Base-by-base conservation (phyloP, 192 early-diverging fungal species). In the Mortierella alpina region DNA sequence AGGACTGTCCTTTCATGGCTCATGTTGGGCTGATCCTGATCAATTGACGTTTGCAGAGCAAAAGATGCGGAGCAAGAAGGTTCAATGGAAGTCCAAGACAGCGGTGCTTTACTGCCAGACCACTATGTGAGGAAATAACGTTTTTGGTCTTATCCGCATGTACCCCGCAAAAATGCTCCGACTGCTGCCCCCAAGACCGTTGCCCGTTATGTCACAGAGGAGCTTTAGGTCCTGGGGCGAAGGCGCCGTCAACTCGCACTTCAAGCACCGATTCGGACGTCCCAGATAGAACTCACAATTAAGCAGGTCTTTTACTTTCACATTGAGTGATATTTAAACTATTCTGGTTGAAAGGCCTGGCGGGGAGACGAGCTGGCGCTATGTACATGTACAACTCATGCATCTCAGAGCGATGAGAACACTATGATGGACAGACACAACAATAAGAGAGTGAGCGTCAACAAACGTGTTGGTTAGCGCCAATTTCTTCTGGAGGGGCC, bases 211-310 rank as follows among this genome's bases (percentile, higher is more conserved):
- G 73, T 99, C n/a, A 88, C 86, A 53, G 90, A 99, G 84, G 98
- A 99, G 79, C 84, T 99, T 68, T 91, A 97, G 54, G 91, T 93
- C 47, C n/a, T 99, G 98, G 98, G 91, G 88, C 60, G 69, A 86
- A 56, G 91, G 90, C 13, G 97, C 94, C 40, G 98, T 99, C 15
- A 77, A 90, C 41, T 96, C 94, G 7, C 98, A 99, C 83, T 95
- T 95, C 84, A 86, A 88, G 47, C 98, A 99, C 80, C 82, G 89
- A 17, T 86, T 90, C 57, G 87, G 84, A 50, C 93, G 98, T 14
- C 92, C 94, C 14, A n/a, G n/a, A n/a, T n/a, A n/a, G n/a, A n/a
- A n/a, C n/a, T n/a, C n/a, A n/a, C n/a, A n/a, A n/a, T n/a, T n/a
- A n/a, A n/a, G n/a, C n/a, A 31, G 31, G 31, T 31, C 31, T 31